Base-by-base conservation (phyloP, 495 filamentous ascomycete species). In the Lasiosphaeria ovina region DNA sequence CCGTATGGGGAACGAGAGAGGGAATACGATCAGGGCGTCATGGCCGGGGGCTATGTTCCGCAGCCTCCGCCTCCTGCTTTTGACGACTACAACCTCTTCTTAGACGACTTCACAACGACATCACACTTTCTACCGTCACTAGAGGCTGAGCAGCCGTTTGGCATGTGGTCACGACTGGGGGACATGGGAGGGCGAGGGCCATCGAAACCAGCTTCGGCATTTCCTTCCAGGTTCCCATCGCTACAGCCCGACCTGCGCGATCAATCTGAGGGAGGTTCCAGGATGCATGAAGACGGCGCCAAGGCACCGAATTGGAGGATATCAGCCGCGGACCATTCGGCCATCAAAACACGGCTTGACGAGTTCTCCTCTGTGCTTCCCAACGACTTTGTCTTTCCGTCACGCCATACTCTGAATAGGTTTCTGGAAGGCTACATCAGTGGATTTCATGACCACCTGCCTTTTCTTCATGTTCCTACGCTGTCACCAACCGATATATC, bases 301-400 rank as follows among this genome's bases (percentile, higher is more conserved):
- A 72, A 72, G 55, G 66, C 69, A 17, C 80, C 82, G 7, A 81
- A 84, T n/a, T 84, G 86, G 80, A 85, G 87, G 61, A 85, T 89
- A 58, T 84, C 86, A 5, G 81, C 83, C 54, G 65, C 79, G 49
- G 87, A 89, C 63, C 84, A 88, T 35, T 79, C 82, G 35, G 71
- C 80, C 11, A 88, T 90, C 51, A 77, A 86, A 51, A 79, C 77
- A 44, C 85, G 85, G 49, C 72, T 90, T 3, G 83, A 85, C 47
- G 86, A 88, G 55, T 90, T 89, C 62, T 81, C 83, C 9, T 79
- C 79, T 56, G 80, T 89, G 47, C 77, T 89, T n/a, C 87, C 87
- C 0, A 82, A 78, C 60, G 81, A 82, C 51, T 90, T 90, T 66
- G 79, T 83, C 4, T 84, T 89, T 17, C 74, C 83, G 53, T 88